Conservation (phyloP, 306 rosid species). For the Vachellia pachyceras region DNA sequence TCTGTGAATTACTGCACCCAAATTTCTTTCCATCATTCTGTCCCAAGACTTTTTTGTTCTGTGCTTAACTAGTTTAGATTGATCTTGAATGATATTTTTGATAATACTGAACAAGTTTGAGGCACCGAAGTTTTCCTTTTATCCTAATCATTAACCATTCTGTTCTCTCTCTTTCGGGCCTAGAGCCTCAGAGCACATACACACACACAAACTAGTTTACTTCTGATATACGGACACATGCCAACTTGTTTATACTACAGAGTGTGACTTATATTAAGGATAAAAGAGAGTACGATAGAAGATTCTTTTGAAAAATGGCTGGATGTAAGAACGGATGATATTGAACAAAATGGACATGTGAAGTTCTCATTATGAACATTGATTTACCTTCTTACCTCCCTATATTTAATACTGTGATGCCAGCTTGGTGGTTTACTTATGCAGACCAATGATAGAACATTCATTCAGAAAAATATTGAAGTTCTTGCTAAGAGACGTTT, state of each 20-base stretch:
- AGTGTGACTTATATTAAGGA: too few species aligned
- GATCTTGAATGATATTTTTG: constrained; percentile 31
- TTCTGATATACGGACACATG: neutral
- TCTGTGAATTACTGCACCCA: constrained; percentile 22
- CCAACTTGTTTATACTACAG: too few species aligned
- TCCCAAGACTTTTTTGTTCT: constrained; percentile 26
- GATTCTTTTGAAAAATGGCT: neutral
- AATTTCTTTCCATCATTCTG: constrained; percentile 17
- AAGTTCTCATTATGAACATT: constrained; percentile 24
- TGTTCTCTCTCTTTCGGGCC: neutral
- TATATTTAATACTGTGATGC: constrained; percentile 24
- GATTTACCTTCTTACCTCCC: constrained; percentile 5
- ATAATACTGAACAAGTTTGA: neutral
- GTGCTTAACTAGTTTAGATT: constrained; percentile 32
- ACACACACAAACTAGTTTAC: too few species aligned
- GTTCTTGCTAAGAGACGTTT: constrained; percentile 18
- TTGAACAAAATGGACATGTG: constrained; percentile 13
- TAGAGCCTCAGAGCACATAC: neutral
- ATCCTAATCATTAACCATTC: neutral
- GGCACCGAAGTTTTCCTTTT: neutral
- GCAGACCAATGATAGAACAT: neutral
- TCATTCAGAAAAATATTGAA: neutral
- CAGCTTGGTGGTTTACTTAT: neutral
- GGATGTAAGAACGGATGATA: neutral
- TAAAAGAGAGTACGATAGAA: too few species aligned